These are phyloP conservation scores for Apiotrichum domesticum DNA, from an alignment of 1,284 basidiomycete species.

Conservation along the genomic window DNA sequence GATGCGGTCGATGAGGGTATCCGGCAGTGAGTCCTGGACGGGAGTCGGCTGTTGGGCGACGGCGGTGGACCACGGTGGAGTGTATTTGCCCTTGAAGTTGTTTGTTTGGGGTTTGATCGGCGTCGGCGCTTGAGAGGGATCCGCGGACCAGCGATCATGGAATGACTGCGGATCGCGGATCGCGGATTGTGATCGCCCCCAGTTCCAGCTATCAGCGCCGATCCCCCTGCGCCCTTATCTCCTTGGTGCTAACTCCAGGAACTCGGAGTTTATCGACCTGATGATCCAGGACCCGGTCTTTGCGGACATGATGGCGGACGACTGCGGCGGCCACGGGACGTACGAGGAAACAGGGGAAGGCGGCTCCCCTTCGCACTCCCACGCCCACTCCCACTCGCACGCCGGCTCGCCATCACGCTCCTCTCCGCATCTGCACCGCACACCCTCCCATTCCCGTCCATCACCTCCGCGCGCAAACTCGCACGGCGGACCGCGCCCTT, in stretches of 20 bases:
- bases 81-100: too few relatives aligned
- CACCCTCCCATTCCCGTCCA: conserved; percentile 11
- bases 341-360: conserved; percentile 2
- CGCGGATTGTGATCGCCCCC: too few relatives aligned
- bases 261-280: conserved; percentile 46
- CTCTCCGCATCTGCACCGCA: neutral
- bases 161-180: too few relatives aligned
- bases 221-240: neutral
- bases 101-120: too few relatives aligned
- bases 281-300: conserved; percentile 44
- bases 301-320: conserved; percentile 32
- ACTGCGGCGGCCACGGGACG: conserved; percentile 12
- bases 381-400: conserved; percentile 18
- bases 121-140: too few relatives aligned
- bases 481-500: conserved; percentile 12
- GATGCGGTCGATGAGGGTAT: conserved; percentile 48
- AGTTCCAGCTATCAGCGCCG: too few relatives aligned
- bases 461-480: neutral
- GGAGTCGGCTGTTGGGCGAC: neutral
- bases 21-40: conserved; percentile 25
- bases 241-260: conserved; percentile 20
- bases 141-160: too few relatives aligned
- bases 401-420: neutral
- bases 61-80: too few relatives aligned
- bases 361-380: conserved; percentile 16